A percentile compares a stretch with the other conserved stretches of the same genome.
Conservation (phyloP, 306 rosid species). For the Gastrolobium bilobum region DNA sequence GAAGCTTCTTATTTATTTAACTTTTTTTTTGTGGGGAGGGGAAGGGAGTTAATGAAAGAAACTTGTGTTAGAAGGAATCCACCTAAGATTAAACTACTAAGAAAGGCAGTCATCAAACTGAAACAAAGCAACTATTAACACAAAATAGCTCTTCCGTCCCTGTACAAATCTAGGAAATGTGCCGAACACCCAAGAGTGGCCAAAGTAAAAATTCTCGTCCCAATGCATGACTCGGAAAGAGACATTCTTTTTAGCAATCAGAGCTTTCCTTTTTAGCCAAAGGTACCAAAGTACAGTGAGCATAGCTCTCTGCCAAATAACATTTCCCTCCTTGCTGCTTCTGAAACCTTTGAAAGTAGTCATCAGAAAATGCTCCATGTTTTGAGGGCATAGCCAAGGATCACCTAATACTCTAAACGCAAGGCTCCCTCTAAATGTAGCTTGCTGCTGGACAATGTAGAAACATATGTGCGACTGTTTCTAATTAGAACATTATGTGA, state of each 20-base stretch:
- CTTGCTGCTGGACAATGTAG: slow-evolving; percentile 26
- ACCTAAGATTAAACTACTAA: slow-evolving; percentile 12
- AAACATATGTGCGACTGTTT: slow-evolving; percentile 32
- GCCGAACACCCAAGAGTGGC: slow-evolving; percentile 16
- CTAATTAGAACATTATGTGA: slow-evolving; percentile 17
- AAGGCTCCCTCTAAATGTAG: slow-evolving; percentile 21
- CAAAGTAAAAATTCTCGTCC: neutral
- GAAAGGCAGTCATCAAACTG: neutral
- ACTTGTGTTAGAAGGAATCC: slow-evolving; percentile 3
- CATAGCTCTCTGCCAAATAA: neutral
- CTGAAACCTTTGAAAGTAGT: slow-evolving; percentile 23
- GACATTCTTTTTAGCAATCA: neutral
- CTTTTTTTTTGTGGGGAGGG: neutral
- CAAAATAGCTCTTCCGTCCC: neutral
- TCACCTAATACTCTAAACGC: slow-evolving; percentile 28
- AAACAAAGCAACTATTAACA: slow-evolving; percentile 6
- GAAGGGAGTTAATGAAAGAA: slow-evolving; percentile 12
- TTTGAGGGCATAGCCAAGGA: slow-evolving; percentile 23
- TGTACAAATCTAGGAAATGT: slow-evolving; percentile 16
- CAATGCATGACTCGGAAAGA: slow-evolving; percentile 7
- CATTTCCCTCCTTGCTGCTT: slow-evolving; percentile 1
- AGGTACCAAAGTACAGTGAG: slow-evolving; percentile 2
- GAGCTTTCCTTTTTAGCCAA: slow-evolving; percentile 17
- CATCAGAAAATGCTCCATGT: slow-evolving; percentile 25
- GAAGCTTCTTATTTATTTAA: neutral